Conservation (phyloP, 805 yeast genomes). For the Saturnispora silvae region DNA sequence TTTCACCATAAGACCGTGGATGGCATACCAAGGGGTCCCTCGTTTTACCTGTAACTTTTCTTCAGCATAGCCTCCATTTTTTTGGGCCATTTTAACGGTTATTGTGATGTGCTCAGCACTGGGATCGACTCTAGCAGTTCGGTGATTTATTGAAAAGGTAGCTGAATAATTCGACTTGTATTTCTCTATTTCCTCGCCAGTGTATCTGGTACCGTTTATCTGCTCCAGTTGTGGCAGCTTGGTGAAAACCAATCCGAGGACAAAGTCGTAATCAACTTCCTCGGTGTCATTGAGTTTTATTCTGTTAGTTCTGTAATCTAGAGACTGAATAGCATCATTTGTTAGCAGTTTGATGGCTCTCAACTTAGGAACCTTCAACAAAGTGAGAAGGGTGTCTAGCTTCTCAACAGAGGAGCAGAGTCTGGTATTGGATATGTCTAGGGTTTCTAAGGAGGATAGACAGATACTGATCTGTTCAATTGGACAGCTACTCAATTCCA, state of each 20-base stretch:
- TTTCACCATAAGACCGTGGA: conserved; percentile 1
- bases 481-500: not conserved
- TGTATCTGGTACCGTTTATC: conserved; percentile 50
- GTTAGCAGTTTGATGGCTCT: not conserved
- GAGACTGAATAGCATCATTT: not conserved
- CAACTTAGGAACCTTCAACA: not conserved
- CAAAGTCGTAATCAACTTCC: conserved; percentile 12
- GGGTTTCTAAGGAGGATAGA: conserved; percentile 12
- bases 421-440: conserved; percentile 31
- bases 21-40: conserved; percentile 1
- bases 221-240: conserved; percentile 24
- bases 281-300: not conserved
- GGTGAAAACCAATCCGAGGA: conserved; percentile 15
- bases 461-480: not conserved
- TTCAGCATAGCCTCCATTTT: not conserved
- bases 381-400: not conserved
- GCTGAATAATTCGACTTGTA: not conserved
- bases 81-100: not conserved
- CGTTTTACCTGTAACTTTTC: not conserved
- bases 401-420: conserved; percentile 14
- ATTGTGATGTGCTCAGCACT: not conserved
- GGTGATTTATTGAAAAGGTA: too few species aligned
- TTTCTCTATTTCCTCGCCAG: conserved; percentile 6
- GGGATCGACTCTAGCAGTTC: too few species aligned
- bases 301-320: conserved; percentile 3